Conservation (phyloP, 164 flowering plant species). For the Dillenia turbinata region DNA sequence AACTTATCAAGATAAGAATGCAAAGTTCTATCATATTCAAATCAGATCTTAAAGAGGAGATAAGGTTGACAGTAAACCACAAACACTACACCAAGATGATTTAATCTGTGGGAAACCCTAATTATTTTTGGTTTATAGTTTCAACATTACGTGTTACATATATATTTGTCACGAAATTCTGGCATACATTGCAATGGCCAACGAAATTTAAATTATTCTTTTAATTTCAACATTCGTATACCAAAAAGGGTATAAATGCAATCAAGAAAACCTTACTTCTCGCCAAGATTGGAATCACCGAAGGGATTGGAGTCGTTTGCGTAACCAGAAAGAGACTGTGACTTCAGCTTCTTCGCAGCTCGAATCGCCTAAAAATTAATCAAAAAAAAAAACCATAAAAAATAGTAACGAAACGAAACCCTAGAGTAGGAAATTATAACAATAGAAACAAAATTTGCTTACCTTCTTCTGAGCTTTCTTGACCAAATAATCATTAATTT, state of each 20-base stretch:
- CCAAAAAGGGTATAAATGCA: not conserved
- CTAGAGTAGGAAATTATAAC: constrained; percentile 2
- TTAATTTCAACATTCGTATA: too few relatives aligned
- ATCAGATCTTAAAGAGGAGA: too few relatives aligned
- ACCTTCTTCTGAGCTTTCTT: constrained; percentile 87
- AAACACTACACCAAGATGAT: too few relatives aligned
- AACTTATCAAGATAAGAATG: too few relatives aligned
- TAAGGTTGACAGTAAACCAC: too few relatives aligned
- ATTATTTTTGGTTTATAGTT: too few relatives aligned
- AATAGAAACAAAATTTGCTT: not conserved
- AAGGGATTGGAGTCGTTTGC: constrained; percentile 94
- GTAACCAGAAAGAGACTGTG: constrained; percentile 75
- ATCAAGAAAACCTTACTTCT: constrained; percentile 44
- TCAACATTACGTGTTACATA: too few relatives aligned
- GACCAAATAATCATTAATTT: constrained; percentile 60
- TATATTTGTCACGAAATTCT: too few relatives aligned
- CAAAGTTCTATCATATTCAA: too few relatives aligned
- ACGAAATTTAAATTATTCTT: too few relatives aligned
- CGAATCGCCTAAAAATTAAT: constrained; percentile 44
- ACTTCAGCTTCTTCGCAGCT: constrained; percentile 75
- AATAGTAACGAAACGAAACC: constrained; percentile 1
- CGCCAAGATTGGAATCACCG: constrained; percentile 88
- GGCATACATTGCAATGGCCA: too few relatives aligned
- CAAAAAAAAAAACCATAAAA: not conserved
- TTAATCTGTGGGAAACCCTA: too few relatives aligned